Base-by-base conservation (phyloP, 2,329 filamentous ascomycete genomes). In the Talaromyces sp. region DNA sequence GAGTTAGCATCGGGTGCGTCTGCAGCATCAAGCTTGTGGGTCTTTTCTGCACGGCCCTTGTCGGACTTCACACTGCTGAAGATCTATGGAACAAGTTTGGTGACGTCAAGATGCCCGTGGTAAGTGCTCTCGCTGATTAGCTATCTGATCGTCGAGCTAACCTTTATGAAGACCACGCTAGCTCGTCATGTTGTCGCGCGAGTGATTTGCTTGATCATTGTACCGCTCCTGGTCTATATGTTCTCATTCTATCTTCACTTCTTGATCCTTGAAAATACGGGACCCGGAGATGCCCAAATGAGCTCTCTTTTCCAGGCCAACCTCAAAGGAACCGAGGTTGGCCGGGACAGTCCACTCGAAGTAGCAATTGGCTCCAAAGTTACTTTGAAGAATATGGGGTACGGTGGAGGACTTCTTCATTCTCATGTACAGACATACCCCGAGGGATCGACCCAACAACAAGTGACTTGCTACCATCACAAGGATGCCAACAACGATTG, bases 401-500 rank as follows among this genome's bases (percentile, higher is more conserved):
- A 99, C 71, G 95, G 95, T 64, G 95, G 95, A 73, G 95, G 95
- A 75, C 86, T 99, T 39, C 87, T 98, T 52, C 93, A 98, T 79
- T 97, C 93, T 46, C 95, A 98, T 82, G 86, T 97, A 66, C 93
- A 98, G 79, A 97, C 92, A 8, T 98, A 92, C 75, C 93, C 93
- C 0, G 93, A 97, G 73, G 95, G 93, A 35, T 98, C 95, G 40
- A 81, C 81, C 59, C 95, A 99, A 79, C 96, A 99, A 78, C 95
- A 99, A 76, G 88, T 99, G 66, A 99, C 95, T 66, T 99, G 96
- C 83, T 99, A 99, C 79, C 95, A 99, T 79, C 95, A 99, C 83
- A 99, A 99, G 77, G 95, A 99, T 82, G 85, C 93, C 76, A 99
- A 99, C 85, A 99, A 99, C 76, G 95, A 99, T 76, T 99, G 95